Conservation (phyloP, 1,284 basidiomycete species). For the Microbotryomycetes sp. region DNA sequence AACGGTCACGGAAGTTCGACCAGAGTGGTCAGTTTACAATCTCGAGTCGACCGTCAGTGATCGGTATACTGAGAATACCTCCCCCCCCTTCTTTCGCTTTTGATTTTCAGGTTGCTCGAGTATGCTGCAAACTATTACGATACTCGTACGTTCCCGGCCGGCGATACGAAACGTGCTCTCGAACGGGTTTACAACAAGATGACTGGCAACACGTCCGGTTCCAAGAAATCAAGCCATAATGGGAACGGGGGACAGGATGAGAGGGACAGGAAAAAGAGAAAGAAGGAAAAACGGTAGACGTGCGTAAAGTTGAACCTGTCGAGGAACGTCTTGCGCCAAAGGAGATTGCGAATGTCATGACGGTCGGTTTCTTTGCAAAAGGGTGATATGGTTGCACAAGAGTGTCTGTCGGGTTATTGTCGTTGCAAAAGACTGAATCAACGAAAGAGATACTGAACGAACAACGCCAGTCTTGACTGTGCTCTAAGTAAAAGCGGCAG, state of each 20-base stretch:
- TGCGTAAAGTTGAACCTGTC: constrained; percentile 1
- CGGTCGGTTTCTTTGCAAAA: constrained; percentile 20
- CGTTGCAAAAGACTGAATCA: background rate
- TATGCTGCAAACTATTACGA: constrained; percentile 75
- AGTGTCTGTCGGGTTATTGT: background rate
- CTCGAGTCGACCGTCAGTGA: background rate
- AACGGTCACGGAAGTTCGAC: constrained; percentile 78
- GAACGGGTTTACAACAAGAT: constrained; percentile 47
- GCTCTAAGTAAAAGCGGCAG: constrained; percentile 6
- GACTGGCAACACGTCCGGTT: background rate
- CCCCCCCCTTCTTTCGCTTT: background rate
- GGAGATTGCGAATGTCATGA: constrained; percentile 4
- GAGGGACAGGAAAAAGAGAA: constrained; percentile 9
- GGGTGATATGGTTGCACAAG: constrained; percentile 11
- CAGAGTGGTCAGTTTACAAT: constrained; percentile 64
- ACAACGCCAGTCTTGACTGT: background rate
- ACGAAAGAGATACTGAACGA: background rate
- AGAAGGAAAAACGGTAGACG: constrained; percentile 9
- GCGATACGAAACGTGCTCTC: constrained; percentile 65
- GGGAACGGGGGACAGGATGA: background rate
- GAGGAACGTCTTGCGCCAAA: constrained; percentile 1
- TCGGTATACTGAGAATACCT: too few relatives aligned
- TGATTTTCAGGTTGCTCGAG: constrained; percentile 63
- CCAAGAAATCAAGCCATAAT: background rate
- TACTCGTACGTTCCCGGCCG: constrained; percentile 55